Percentiles rank a stretch among this genome's conserved stretches.
These are phyloP conservation scores for Phytophthora macrochlamydospora DNA, from an alignment of 352 stramenopile species.

Conservation along the genomic window DNA sequence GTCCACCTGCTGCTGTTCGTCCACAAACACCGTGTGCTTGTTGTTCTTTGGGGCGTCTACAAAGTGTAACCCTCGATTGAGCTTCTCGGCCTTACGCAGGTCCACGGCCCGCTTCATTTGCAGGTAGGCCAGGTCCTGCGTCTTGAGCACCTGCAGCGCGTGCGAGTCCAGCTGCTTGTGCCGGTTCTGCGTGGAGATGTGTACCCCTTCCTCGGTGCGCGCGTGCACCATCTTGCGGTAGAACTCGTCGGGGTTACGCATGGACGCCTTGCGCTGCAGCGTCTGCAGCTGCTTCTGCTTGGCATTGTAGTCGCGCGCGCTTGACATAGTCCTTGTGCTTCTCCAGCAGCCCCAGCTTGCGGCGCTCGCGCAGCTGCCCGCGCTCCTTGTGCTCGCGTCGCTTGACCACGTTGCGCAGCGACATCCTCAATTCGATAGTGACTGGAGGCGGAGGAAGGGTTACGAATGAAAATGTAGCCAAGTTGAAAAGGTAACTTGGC, in stretches of 20 bases:
- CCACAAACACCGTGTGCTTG: constrained; percentile 96
- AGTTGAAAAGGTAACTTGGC: too few relatives aligned
- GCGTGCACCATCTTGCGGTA: constrained; percentile 97
- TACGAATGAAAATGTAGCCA: neutral
- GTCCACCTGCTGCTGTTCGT: constrained; percentile 74
- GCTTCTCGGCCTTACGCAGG: constrained; percentile 79
- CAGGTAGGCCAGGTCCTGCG: constrained; percentile 96
- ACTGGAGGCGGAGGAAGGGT: constrained; percentile 16
- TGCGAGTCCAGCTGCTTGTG: constrained; percentile 70
- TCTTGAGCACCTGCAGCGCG: constrained; percentile 93
- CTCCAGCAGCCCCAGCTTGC: constrained; percentile 96
- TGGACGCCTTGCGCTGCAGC: constrained; percentile 92
- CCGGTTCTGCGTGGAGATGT: constrained; percentile 83
- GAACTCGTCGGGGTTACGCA: constrained; percentile 99
- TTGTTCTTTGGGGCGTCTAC: constrained; percentile 79
- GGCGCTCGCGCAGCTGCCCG: constrained; percentile 90
- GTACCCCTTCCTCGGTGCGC: constrained; percentile 76
- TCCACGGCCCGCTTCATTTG: constrained; percentile 88
- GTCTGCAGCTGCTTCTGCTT: constrained; percentile 92
- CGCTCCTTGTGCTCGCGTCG: constrained; percentile 98
- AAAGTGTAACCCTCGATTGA: constrained; percentile 79
- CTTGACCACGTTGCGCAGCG: constrained; percentile 99
- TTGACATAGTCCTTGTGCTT: constrained; percentile 99
- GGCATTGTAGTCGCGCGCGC: constrained; percentile 95
- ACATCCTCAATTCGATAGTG: constrained; percentile 38